A percentile compares a stretch with the other conserved stretches of the same genome.
phyloP scores from a whole-genome alignment of 225 moss, liverwort and hornwort genomes.

The Takakia lepidozioides region DNA sequence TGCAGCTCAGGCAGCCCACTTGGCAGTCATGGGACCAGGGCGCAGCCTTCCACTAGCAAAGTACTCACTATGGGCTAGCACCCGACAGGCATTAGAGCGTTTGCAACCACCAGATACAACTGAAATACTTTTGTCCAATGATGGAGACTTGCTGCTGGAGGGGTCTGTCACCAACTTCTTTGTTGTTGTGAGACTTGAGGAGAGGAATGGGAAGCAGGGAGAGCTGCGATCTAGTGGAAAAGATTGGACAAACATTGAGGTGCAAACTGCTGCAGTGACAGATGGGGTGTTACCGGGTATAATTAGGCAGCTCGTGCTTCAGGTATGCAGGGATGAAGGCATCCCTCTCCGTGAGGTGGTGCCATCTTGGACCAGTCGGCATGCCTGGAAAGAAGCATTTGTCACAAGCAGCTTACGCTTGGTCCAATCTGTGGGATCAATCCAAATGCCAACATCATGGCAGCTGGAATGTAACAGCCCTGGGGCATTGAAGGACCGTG shows the following conservation, averaged over 20 bases:
- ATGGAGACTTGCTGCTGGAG: slow-evolving; percentile 62
- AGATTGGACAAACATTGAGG: slow-evolving; percentile 28
- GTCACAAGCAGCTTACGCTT: slow-evolving; percentile 49
- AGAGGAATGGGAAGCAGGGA: neutral
- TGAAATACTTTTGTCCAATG: slow-evolving; percentile 73
- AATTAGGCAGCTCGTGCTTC: slow-evolving; percentile 43
- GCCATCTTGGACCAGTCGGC: slow-evolving; percentile 34
- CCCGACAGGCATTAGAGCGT: slow-evolving; percentile 48
- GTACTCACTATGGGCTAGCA: slow-evolving; percentile 63
- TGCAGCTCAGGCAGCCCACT: slow-evolving; percentile 16
- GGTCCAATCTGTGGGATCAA: slow-evolving; percentile 34
- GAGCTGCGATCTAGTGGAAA: neutral
- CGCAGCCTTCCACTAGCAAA: slow-evolving; percentile 62
- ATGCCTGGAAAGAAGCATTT: slow-evolving; percentile 48
- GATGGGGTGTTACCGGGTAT: slow-evolving; percentile 72
- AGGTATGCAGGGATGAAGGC: slow-evolving; percentile 29
- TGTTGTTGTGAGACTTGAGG: slow-evolving; percentile 29
- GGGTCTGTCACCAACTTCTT: slow-evolving; percentile 80
- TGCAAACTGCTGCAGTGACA: slow-evolving; percentile 56
- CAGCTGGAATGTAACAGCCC: neutral
- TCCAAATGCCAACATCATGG: slow-evolving; percentile 33
- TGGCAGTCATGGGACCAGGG: slow-evolving; percentile 66
- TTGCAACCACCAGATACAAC: slow-evolving; percentile 33
- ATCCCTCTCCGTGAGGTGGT: slow-evolving; percentile 34
- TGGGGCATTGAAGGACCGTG: neutral